Conservation (phyloP, 257 asterid genomes). For the Nicotiana sylvestris region DNA sequence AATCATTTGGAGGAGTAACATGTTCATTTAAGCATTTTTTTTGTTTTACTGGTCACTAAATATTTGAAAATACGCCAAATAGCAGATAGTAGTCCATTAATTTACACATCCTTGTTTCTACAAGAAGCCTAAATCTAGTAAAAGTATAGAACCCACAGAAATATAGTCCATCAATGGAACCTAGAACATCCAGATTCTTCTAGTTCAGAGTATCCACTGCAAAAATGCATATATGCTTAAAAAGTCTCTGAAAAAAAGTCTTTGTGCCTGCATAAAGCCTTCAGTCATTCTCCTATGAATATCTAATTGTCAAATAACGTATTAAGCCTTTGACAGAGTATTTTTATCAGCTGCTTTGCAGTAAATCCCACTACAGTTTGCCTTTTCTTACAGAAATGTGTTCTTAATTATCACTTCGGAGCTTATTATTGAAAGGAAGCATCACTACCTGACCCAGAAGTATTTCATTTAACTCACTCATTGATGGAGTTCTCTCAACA, state of each 20-base stretch:
- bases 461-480: slow-evolving; percentile 97
- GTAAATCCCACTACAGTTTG: not conserved
- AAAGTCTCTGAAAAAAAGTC: not conserved
- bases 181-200: not conserved
- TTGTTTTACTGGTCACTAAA: not conserved
- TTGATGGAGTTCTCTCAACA: slow-evolving; percentile 94
- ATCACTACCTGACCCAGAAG: slow-evolving; percentile 88
- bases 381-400: not conserved
- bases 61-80: not conserved
- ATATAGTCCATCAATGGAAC: not conserved
- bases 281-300: not conserved
- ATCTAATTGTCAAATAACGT: not conserved
- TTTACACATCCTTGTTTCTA: not conserved
- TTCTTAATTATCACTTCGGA: not conserved
- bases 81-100: not conserved
- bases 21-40: not conserved
- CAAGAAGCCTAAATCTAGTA: not conserved
- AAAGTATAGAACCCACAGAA: not conserved
- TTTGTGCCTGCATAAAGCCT: slow-evolving; percentile 4
- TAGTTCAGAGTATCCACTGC: not conserved
- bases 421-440: slow-evolving; percentile 12
- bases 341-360: not conserved
- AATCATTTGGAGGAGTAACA: not conserved
- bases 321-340: not conserved
- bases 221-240: not conserved